Evolutionary conservation across 1,284 basidiomycete genomes (phyloP).

Genomic region (Moniliophthora roreri): DNA sequence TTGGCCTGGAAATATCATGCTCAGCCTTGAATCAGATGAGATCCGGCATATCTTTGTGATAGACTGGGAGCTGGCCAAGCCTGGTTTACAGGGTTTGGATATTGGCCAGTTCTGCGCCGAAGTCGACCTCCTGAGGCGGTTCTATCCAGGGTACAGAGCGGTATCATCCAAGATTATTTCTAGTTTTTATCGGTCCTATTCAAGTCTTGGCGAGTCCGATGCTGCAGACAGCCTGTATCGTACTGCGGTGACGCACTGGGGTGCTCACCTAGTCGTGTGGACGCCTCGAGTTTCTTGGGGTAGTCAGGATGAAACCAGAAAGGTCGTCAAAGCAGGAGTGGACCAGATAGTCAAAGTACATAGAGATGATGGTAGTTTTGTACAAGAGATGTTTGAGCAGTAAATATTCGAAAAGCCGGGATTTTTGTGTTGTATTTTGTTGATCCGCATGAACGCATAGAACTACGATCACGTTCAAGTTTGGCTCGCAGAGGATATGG

Average conservation of each 20-base stretch:
- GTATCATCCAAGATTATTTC: conserved; percentile 32
- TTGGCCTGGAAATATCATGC: conserved; percentile 64
- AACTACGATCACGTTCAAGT: conserved; percentile 15
- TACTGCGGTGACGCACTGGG: conserved; percentile 41
- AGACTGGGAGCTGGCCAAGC: conserved; percentile 61
- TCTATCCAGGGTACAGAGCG: conserved; percentile 36
- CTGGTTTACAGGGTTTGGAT: conserved; percentile 51
- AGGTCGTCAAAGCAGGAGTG: conserved; percentile 47
- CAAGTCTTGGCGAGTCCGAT: conserved; percentile 1
- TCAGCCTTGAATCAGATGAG: conserved; percentile 29
- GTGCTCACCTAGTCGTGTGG: conserved; percentile 47
- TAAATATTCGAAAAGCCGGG: not conserved
- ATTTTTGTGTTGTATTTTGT: not conserved
- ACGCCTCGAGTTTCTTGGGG: conserved; percentile 48
- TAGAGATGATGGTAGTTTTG: conserved; percentile 25
- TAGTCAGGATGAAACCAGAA: conserved; percentile 40
- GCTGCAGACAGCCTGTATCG: conserved; percentile 21
- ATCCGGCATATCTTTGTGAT: conserved; percentile 45
- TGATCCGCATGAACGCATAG: conserved; percentile 8
- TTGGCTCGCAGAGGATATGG: conserved; percentile 26
- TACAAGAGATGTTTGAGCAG: conserved; percentile 29
- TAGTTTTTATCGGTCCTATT: conserved; percentile 47
- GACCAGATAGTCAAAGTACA: conserved; percentile 38
- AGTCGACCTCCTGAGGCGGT: conserved; percentile 44
- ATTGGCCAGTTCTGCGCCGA: conserved; percentile 63